phyloP scores from a whole-genome alignment of 169 alveolate genomes.

The Cryptosporidium canis region DNA sequence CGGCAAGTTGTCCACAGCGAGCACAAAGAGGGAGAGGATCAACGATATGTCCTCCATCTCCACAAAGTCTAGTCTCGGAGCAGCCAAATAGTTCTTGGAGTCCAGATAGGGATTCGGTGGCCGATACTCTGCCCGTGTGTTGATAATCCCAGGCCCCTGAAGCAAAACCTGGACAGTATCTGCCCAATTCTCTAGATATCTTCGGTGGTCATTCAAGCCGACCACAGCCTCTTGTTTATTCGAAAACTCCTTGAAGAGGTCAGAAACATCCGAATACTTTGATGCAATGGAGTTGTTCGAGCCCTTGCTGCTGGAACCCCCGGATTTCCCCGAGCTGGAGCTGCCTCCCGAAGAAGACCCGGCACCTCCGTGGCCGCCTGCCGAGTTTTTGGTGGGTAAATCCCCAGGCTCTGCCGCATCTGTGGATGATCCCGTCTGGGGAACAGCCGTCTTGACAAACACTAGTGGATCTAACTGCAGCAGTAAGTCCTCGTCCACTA shows the following conservation, averaged over 20 bases:
- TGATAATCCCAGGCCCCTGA: constrained; percentile 68
- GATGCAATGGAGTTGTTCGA: not conserved
- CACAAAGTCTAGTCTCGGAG: constrained; percentile 16
- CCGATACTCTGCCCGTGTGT: constrained; percentile 4
- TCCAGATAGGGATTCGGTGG: constrained; percentile 57
- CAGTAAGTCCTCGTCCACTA: constrained; percentile 38
- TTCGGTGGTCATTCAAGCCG: constrained; percentile 8
- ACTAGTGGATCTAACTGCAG: constrained; percentile 59
- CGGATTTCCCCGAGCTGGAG: not conserved
- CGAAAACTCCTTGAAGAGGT: constrained; percentile 57
- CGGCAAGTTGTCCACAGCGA: constrained; percentile 39
- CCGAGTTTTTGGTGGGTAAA: not conserved
- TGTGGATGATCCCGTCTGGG: not conserved
- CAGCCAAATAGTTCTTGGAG: constrained; percentile 6
- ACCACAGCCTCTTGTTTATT: not conserved
- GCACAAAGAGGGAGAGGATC: constrained; percentile 45
- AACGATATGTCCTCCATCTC: constrained; percentile 60
- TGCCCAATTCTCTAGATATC: constrained; percentile 55
- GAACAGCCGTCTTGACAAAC: not conserved
- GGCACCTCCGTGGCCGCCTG: not conserved
- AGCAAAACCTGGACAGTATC: constrained; percentile 63
- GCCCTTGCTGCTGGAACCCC: not conserved
- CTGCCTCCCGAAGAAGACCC: not conserved
- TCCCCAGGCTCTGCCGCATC: not conserved
- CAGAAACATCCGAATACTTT: constrained; percentile 33